Evolutionary conservation across 768 basidiomycete genomes (phyloP).

Genomic region (Candolleomyces eurysporus): DNA sequence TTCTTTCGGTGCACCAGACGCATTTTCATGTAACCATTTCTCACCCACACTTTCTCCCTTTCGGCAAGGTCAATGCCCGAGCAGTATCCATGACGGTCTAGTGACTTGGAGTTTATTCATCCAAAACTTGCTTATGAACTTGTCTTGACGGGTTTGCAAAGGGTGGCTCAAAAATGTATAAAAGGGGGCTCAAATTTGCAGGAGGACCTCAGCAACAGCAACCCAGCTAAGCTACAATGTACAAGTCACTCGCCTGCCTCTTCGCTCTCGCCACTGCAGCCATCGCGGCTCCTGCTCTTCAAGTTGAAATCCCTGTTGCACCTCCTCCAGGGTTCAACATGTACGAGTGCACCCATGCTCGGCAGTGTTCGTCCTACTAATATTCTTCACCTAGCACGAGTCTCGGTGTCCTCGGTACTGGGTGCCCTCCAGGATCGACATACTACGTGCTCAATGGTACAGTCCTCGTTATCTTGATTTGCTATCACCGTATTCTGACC

Average conservation of each 20-base stretch:
- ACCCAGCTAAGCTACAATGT: neutral
- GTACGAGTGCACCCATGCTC: constrained; percentile 1
- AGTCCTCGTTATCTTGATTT: neutral
- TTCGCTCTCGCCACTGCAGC: constrained; percentile 2
- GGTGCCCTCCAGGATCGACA: constrained; percentile 18
- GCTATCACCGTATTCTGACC: neutral
- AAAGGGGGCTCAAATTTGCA: too few species aligned
- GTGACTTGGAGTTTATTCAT: too few species aligned
- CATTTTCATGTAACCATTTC: neutral
- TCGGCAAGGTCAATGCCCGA: neutral
- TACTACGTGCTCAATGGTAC: constrained; percentile 13
- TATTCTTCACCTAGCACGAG: constrained; percentile 12
- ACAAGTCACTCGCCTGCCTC: neutral
- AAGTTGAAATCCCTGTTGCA: neutral
- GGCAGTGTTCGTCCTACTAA: neutral
- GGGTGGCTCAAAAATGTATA: too few species aligned
- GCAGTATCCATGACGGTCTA: neutral
- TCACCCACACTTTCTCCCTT: neutral
- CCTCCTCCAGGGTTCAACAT: constrained; percentile 13
- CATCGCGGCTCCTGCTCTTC: neutral
- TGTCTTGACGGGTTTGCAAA: too few species aligned
- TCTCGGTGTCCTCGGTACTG: constrained; percentile 18
- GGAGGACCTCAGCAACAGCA: neutral
- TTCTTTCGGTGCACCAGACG: constrained; percentile 2
- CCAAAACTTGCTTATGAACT: too few species aligned